Base-by-base conservation (phyloP, 2,329 filamentous ascomycete genomes). In the Xylaria sp. region DNA sequence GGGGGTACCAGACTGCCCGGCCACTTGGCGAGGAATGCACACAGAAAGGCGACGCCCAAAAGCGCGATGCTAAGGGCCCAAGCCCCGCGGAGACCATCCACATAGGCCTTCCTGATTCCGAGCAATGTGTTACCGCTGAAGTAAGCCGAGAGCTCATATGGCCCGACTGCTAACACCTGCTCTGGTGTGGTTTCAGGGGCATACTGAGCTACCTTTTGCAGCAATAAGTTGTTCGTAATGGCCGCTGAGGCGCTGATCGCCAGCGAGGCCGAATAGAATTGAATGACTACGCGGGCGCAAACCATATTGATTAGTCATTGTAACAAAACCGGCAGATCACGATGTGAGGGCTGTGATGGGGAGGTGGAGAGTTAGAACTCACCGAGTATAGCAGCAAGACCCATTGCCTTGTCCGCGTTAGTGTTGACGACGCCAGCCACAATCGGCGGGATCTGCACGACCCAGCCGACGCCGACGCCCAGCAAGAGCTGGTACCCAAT, bases 401-500 rank as follows among this genome's bases (percentile, higher is more conserved):
- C 62, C 50, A 64, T 62, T 13, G 67, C 54, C 41, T 67, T 69
- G 23, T 73, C 69, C 20, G 68, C 72, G 3, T 65, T 59, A 0
- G 50, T 50, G 39, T 56, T 68, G 34, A 70, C 54, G 18, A 59
- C 34, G 7, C 64, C 66, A 9, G 65, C 70, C 1, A 72, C 61
- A 23, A 72, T 67, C 2, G 66, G 60, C 2, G 82, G 80, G 18
- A 78, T 78, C 75, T 84, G 83, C 63, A 83, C 78, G 4, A 76
- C 69, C n/a, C 28, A 34, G 15, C 82, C 83, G 61, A 81, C 74
- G 6, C 83, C 84, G 15, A 80, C 67, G 39, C 84, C 84, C 61
- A 80, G 80, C 0, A 85, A 23, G 13, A 85, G 72, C 72, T 84
- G 82, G 69, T 81, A 84, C 6, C 82, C 81, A 63, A 81, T 76